Conservation (phyloP, 306 rosid species). For the Cucurbita moschata region DNA sequence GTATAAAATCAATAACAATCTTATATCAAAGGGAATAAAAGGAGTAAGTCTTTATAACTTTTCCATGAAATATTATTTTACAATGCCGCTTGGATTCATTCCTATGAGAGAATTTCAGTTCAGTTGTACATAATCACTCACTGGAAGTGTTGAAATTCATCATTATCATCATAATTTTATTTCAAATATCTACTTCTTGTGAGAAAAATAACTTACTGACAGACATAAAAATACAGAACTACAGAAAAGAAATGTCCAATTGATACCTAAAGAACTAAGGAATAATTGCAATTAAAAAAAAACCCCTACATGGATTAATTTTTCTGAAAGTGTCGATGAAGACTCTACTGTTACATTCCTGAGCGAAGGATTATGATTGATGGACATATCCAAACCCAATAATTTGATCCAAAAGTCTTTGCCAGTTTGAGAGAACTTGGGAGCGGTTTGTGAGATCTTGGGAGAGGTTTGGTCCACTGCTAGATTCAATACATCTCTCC, state of each 20-base stretch:
- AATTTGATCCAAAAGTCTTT: background rate
- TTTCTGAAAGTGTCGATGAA: background rate
- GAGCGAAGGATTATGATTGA: background rate
- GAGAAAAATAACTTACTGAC: background rate
- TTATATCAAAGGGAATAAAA: background rate
- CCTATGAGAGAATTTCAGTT: background rate
- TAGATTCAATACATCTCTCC: background rate
- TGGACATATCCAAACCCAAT: background rate
- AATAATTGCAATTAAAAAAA: background rate
- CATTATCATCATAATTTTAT: background rate
- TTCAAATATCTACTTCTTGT: background rate
- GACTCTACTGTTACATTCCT: background rate
- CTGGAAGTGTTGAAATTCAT: background rate
- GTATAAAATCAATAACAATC: background rate
- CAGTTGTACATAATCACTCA: background rate
- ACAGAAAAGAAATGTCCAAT: background rate
- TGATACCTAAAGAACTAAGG: background rate
- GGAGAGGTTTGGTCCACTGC: background rate
- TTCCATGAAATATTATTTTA: background rate
- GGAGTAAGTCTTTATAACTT: background rate
- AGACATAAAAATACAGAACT: background rate
- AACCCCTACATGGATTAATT: background rate
- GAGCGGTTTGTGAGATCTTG: too few species aligned
- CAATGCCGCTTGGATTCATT: background rate
- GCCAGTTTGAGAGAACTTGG: background rate